Base-by-base conservation (phyloP, 208 protist genomes). In the Phytomonas sp. region DNA sequence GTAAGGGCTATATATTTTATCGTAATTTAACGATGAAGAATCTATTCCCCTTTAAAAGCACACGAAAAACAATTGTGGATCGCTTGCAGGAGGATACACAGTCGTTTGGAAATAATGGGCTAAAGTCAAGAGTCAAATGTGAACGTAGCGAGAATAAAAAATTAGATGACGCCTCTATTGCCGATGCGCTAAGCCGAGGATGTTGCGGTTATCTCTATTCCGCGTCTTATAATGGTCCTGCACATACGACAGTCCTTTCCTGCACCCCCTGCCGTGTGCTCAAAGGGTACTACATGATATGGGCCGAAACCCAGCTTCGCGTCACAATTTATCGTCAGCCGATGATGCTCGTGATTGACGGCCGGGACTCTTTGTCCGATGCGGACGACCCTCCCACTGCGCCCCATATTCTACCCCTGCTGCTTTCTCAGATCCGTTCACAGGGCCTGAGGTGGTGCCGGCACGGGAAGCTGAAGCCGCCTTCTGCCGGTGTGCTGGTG, bases 261-360 rank as follows among this genome's bases (percentile, higher is more conserved):
- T 66, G 60, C 33, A 66, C 72, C n/a, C 67, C 67, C 1, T 85
- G 81, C 30, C 1, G 49, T 23, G 81, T 88, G 11, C 63, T 93
- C 2, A 66, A 60, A 2, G 78, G 70, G 4, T 85, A 91, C 30
- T 73, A 78, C 30, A 77, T 86, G 36, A 12, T 91, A 71, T 93
- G 84, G 88, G 88, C 78, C 0, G 73, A 84, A 60, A 85, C 84
- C 10, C 60, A 73, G 11, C 52, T 89, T 56, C 30, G 33, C 30
- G 0, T 74, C 79, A 0, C 8, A n/a, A 23, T 56, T 0, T 26
- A 56, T 56, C 45, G 45, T 56, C 45, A 56, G 45, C 23, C 23
- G 45, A 56, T 26, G 45, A 56, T 56, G 19, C 19, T 23, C 16
- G 4, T 19, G 19, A 56, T 5, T 19, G 19, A 7, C 19, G 23